Conservation (phyloP, 306 rosid species). For the Pachyrhizus erosus region DNA sequence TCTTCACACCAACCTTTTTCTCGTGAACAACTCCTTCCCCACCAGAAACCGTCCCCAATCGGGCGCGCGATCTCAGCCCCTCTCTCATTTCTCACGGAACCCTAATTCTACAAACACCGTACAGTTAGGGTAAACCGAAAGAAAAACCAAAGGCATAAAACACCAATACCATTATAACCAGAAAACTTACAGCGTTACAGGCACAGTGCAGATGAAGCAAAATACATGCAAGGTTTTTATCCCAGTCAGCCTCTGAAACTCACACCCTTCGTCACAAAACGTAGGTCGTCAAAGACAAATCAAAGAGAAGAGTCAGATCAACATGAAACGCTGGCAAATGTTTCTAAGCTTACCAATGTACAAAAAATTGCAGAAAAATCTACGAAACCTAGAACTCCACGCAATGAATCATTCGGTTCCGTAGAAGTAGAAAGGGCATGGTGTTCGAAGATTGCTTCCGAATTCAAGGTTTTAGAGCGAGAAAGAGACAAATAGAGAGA, state of each 20-base stretch:
- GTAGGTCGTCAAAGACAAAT: background rate
- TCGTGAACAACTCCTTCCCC: slow-evolving; percentile 30
- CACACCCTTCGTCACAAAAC: background rate
- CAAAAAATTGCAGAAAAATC: slow-evolving; percentile 36
- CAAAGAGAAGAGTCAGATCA: slow-evolving; percentile 53
- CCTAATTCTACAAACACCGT: slow-evolving; percentile 47
- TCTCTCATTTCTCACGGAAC: slow-evolving; percentile 68
- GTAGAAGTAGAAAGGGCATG: slow-evolving; percentile 25
- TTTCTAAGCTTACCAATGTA: slow-evolving; percentile 65
- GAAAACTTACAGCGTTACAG: slow-evolving; percentile 21
- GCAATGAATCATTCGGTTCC: slow-evolving; percentile 29
- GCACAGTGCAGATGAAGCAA: slow-evolving; percentile 9
- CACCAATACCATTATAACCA: slow-evolving; percentile 25
- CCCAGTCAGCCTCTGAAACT: background rate
- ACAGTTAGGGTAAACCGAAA: slow-evolving; percentile 36
- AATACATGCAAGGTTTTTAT: background rate
- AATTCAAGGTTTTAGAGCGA: slow-evolving; percentile 51
- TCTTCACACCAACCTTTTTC: slow-evolving; percentile 39
- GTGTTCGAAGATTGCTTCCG: slow-evolving; percentile 28
- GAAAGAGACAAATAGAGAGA: slow-evolving; percentile 33
- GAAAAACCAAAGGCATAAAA: slow-evolving; percentile 33
- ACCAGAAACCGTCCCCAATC: slow-evolving; percentile 37
- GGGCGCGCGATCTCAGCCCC: slow-evolving; percentile 69
- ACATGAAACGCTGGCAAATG: slow-evolving; percentile 22
- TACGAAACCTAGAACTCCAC: slow-evolving; percentile 30